These are phyloP conservation scores for Monilinia fructigena DNA, from an alignment of 2,329 filamentous ascomycete species.

Conservation along the genomic window DNA sequence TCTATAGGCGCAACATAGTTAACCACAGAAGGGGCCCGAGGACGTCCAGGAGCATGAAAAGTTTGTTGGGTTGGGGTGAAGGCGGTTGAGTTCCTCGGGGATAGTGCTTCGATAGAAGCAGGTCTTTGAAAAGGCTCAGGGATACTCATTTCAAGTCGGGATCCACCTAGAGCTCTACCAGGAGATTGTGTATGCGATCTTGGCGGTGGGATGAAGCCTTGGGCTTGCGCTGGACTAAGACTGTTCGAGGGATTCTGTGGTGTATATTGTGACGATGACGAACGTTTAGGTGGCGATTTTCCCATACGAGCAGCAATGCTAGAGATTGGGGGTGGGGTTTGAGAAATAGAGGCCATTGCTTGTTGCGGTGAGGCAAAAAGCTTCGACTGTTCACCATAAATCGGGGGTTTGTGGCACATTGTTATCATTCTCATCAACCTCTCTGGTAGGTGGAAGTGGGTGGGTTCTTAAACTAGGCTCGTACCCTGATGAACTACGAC, in stretches of 20 bases:
- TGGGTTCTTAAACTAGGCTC: conserved; percentile 53
- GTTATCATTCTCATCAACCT: conserved; percentile 59
- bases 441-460: conserved; percentile 57
- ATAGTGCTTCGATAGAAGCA: conserved; percentile 47
- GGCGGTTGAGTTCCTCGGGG: conserved; percentile 28
- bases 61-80: conserved; percentile 24
- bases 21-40: conserved; percentile 54
- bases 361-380: conserved; percentile 39
- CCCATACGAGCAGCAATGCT: conserved; percentile 44
- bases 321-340: conserved; percentile 52
- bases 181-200: conserved; percentile 64
- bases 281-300: conserved; percentile 57
- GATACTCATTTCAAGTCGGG: conserved; percentile 42
- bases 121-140: conserved; percentile 50
- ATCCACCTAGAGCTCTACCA: conserved; percentile 51
- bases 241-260: conserved; percentile 39
- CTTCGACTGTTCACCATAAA: conserved; percentile 30
- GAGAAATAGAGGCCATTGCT: conserved; percentile 41
- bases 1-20: conserved; percentile 63
- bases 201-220: conserved; percentile 52
- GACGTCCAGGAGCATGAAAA: conserved; percentile 40
- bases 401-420: conserved; percentile 31
- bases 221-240: conserved; percentile 35
- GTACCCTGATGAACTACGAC: conserved; percentile 53
- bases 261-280: conserved; percentile 52